Conservation (phyloP, 2,329 filamentous ascomycete genomes). For the Diaporthe nobilis region DNA sequence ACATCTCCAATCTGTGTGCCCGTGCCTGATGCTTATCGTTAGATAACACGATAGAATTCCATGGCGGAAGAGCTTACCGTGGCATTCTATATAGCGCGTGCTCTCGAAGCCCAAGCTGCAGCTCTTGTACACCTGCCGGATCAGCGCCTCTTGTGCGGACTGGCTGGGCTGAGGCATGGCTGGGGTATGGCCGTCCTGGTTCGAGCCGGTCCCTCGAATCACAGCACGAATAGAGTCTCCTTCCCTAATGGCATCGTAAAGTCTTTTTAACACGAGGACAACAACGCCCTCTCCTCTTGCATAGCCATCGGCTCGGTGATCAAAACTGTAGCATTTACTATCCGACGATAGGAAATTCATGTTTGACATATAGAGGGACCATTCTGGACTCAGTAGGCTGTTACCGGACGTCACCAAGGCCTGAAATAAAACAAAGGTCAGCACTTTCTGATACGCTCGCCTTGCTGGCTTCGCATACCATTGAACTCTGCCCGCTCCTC, state of each 20-base stretch:
- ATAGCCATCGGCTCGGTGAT: constrained; percentile 61
- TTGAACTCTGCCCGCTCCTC: neutral
- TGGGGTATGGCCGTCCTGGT: constrained; percentile 56
- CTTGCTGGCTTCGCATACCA: neutral
- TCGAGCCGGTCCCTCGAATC: constrained; percentile 51
- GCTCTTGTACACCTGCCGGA: constrained; percentile 47
- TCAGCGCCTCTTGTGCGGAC: constrained; percentile 49
- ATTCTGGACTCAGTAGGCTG: constrained; percentile 46
- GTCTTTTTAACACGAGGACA: constrained; percentile 58
- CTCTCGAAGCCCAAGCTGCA: constrained; percentile 30
- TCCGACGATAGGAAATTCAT: constrained; percentile 45
- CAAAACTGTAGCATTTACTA: constrained; percentile 49
- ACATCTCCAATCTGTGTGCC: constrained; percentile 42
- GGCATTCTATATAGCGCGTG: constrained; percentile 46
- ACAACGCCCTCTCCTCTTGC: constrained; percentile 60
- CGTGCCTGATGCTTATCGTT: neutral
- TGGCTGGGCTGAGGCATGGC: constrained; percentile 57
- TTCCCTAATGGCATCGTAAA: constrained; percentile 57
- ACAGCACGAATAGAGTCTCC: constrained; percentile 55
- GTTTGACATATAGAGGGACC: constrained; percentile 25
- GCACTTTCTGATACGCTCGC: neutral
- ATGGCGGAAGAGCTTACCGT: constrained; percentile 35
- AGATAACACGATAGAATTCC: neutral
- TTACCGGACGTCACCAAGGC: neutral
- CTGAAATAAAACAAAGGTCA: neutral